Base-by-base conservation (phyloP, 2,329 filamentous ascomycete genomes). In the Tolypocladium pustulatum region DNA sequence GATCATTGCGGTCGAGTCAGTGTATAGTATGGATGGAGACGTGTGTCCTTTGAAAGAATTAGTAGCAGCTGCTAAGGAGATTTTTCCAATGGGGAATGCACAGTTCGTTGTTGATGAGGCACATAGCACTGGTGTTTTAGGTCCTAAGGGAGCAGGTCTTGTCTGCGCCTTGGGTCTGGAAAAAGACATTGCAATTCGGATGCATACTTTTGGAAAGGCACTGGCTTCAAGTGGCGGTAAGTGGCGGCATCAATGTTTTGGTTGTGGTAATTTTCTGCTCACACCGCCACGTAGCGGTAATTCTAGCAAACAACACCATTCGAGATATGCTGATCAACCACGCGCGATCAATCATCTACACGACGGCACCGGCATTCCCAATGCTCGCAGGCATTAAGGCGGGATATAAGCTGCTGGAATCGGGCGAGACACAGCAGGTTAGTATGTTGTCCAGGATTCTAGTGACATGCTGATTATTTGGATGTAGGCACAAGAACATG, bases 71-170 rank as follows among this genome's bases (percentile, higher is more conserved):
- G 67, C 70, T 1, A 64, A 72, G 2, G 66, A 72, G 9, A 25
- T 71, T 0, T 68, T 68, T 3, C 65, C 65, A 1, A 36, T 58
- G 0, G 71, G 69, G 0, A 75, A 74, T 61, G 76, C 72, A 8
- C 74, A 80, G 61, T 73, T 83, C 43, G 67, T 83, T 10, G 74
- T 83, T 0, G 81, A 84, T 62, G 81, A 84, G 62, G 80, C 81
- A 0, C 81, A 84, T 65, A 73, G 75, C 0, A 78, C 73, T 20
- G 81, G 81, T 0, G 69, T 80, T 0, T 74, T 79, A 62, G 81
- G 81, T 0, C 71, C 71, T 0, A 69, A 72, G 1, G 81, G 81
- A 0, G 68, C 71, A 0, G 81, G 81, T 0, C 65, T 82, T 6
- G 78, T 83, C 3, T 75, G 74, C 60, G 67, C 72, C 38, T 66